A percentile compares a stretch with the other conserved stretches of the same genome.
These are phyloP conservation scores for Globisporangium takayamanum DNA, from an alignment of 352 stramenopile species.

Conservation along the genomic window DNA sequence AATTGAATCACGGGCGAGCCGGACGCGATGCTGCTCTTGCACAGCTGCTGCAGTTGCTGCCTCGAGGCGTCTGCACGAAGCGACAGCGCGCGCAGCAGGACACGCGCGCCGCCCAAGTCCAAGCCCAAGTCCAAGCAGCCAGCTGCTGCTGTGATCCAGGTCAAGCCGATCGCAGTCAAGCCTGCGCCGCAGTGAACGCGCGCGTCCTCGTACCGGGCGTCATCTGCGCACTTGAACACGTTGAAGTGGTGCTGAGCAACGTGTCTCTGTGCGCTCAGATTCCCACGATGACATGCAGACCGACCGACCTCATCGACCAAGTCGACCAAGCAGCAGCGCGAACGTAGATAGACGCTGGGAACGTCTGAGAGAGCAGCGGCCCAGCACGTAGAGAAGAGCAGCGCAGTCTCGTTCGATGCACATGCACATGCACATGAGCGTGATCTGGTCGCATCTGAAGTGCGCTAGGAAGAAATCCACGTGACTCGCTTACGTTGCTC, in stretches of 20 bases:
- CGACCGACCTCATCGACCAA: too few species aligned
- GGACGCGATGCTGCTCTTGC: background rate
- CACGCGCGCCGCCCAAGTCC: too few species aligned
- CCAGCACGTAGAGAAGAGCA: too few species aligned
- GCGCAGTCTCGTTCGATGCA: too few species aligned
- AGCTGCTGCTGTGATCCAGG: conserved; percentile 2
- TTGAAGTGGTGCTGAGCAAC: background rate
- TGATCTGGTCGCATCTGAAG: too few species aligned
- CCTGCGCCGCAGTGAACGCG: background rate
- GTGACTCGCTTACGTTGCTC: too few species aligned
- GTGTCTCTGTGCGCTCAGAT: background rate
- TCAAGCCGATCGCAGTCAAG: conserved; percentile 8
- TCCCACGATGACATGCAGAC: too few species aligned
- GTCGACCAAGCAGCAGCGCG: too few species aligned
- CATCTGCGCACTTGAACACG: background rate
- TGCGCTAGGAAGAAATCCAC: too few species aligned
- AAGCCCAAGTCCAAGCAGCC: background rate
- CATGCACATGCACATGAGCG: too few species aligned
- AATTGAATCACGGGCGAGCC: background rate
- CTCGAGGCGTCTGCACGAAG: background rate
- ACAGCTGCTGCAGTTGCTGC: background rate
- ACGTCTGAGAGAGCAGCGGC: too few species aligned
- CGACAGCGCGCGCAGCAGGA: background rate
- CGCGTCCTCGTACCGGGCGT: background rate
- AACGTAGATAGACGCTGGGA: too few species aligned